Percentiles rank a stretch among this genome's conserved stretches.
phyloP scores from a whole-genome alignment of 1,139 yeast species.

The Saccharomyces hybrid region DNA sequence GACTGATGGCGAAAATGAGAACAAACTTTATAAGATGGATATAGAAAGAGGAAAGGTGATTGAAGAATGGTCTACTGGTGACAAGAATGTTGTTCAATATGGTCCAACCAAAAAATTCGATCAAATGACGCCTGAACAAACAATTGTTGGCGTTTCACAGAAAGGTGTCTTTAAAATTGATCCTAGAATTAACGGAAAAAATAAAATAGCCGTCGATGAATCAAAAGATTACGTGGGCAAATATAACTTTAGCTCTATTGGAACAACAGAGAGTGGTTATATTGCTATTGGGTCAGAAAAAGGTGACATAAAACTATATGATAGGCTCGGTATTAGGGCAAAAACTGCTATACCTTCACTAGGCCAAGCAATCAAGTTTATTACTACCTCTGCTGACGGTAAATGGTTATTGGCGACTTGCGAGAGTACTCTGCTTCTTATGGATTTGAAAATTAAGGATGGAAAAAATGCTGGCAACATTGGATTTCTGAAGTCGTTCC shows the following conservation, averaged over 20 bases:
- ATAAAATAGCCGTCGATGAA: conserved; percentile 51
- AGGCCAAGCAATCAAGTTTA: conserved; percentile 62
- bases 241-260: conserved; percentile 51
- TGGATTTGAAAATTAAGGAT: conserved; percentile 55
- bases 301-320: conserved; percentile 72
- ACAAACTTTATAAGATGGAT: conserved; percentile 64
- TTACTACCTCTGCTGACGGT: conserved; percentile 75
- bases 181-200: conserved; percentile 54
- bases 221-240: conserved; percentile 47
- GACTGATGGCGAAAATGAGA: conserved; percentile 42
- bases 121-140: conserved; percentile 65
- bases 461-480: conserved; percentile 54
- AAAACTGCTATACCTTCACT: conserved; percentile 73
- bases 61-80: conserved; percentile 66
- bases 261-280: conserved; percentile 67
- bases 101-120: conserved; percentile 68
- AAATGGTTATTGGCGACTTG: conserved; percentile 78
- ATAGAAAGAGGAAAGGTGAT: conserved; percentile 69
- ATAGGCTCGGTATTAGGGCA: conserved; percentile 64
- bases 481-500: conserved; percentile 63
- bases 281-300: conserved; percentile 67
- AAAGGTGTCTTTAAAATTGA: conserved; percentile 67
- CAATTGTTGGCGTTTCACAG: conserved; percentile 60
- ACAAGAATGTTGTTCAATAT: conserved; percentile 46
- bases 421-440: conserved; percentile 55